These are phyloP conservation scores for Rheum nobile DNA, from an alignment of 148 eudicot species.

Conservation along the genomic window DNA sequence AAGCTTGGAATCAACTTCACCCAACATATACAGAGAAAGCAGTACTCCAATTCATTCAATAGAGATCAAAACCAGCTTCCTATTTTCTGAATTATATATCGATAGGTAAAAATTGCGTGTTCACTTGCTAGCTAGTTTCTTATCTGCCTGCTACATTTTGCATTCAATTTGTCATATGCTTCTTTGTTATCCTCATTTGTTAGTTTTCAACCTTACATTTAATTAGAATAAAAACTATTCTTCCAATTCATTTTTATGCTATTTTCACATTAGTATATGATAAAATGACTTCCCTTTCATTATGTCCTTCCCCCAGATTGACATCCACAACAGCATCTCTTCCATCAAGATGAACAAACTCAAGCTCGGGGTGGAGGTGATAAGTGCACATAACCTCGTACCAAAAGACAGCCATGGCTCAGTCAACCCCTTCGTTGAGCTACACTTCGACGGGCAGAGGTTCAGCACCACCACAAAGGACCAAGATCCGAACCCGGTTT, in stretches of 20 bases:
- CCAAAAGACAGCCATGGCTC: slow-evolving; percentile 89
- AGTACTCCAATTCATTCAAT: neutral
- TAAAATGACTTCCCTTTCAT: neutral
- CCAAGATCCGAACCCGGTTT: slow-evolving; percentile 70
- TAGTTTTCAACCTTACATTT: neutral
- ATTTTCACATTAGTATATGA: neutral
- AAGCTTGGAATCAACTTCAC: neutral
- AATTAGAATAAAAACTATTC: no score
- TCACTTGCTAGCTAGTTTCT: neutral
- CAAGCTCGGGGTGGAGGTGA: slow-evolving; percentile 76
- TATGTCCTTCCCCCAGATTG: neutral
- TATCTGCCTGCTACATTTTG: neutral
- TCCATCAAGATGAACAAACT: slow-evolving; percentile 31
- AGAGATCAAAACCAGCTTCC: neutral
- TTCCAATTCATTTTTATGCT: neutral
- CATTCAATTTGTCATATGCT: neutral
- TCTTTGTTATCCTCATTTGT: no score
- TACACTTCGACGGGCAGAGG: slow-evolving; percentile 62
- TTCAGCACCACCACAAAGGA: slow-evolving; percentile 76
- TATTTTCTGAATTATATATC: neutral
- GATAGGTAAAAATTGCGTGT: neutral
- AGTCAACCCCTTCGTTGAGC: slow-evolving; percentile 66
- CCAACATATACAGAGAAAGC: neutral
- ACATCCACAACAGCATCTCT: neutral
- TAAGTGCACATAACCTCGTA: slow-evolving; percentile 76